These are phyloP conservation scores for Mollisiaceae sp. DNA, from an alignment of 2,329 filamentous ascomycete genomes.

Conservation along the genomic window DNA sequence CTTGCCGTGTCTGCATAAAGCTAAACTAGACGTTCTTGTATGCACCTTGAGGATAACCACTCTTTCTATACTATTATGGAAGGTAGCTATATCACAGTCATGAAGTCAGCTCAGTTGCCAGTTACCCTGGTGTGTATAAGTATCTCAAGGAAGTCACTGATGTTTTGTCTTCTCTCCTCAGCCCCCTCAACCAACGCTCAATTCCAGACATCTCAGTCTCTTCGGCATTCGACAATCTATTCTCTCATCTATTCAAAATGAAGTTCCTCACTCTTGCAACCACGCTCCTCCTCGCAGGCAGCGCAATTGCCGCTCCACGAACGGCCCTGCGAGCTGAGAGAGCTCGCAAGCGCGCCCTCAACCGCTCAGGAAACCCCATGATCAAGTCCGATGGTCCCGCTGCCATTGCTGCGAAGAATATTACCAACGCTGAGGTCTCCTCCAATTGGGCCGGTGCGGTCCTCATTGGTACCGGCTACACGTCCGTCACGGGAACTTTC, in stretches of 20 bases:
- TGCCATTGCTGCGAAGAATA: not conserved
- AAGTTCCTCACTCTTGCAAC: constrained; percentile 50
- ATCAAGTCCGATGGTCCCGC: constrained; percentile 22
- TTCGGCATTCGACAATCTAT: not conserved
- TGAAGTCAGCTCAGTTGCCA: not conserved
- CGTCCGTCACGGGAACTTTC: constrained; percentile 58
- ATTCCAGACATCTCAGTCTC: constrained; percentile 5
- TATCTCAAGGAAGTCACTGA: not conserved
- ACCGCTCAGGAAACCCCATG: not conserved
- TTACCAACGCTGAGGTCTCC: constrained; percentile 52
- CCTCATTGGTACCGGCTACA: constrained; percentile 55
- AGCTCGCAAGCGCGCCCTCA: constrained; percentile 32
- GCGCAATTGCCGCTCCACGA: constrained; percentile 51
- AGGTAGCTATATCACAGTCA: constrained; percentile 4
- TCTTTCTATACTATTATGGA: constrained; percentile 1
- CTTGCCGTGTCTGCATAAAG: not conserved
- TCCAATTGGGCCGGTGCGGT: constrained; percentile 66
- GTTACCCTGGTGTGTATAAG: not conserved
- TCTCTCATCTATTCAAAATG: constrained; percentile 45
- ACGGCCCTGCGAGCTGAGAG: constrained; percentile 45
- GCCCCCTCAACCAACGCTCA: constrained; percentile 3
- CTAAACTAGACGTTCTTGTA: constrained; percentile 3
- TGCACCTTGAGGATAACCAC: not conserved
- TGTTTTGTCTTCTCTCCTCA: constrained; percentile 1
- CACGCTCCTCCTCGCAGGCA: constrained; percentile 48